Evolutionary conservation across 257 asterid genomes (phyloP), one percentile per base, ranked within the genome.

Genomic region (Paraleonurus japonicus): DNA sequence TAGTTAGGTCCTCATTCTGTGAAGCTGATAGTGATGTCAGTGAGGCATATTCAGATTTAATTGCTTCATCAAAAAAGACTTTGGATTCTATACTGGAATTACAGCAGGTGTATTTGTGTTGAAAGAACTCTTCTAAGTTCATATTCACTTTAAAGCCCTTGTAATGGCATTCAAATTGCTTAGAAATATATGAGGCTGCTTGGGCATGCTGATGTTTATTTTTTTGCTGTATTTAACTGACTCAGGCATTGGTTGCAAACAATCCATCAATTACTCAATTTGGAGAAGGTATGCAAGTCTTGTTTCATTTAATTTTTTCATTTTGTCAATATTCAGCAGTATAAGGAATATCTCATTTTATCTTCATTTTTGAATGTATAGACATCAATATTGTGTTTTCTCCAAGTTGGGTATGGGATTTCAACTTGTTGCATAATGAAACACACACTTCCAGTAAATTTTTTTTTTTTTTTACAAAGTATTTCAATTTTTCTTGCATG

Each of bases 21-120:
- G 81, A 81, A 1, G 63, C 75, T 24, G 86, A 82, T 62, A 73
- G 67, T 57, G 85, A 47, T 20, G 87, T 88, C 57, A 48, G 79
- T 67, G 93, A 89, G 67, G 97, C 96, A 65, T 94, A 90, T 82
- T 85, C 91, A 11, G 89, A 83, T 80, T 80, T 94, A 67, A 60
- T 90, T 67, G 79, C 79, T 54, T 89, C 98, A 43, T 87, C 97
- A 54, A 85, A 82, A 78, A 85, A 89, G 80, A 86, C 95, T 16
- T 85, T 90, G 86, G 87, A 82, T 75, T 86, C 90, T 76, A 82
- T 94, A 63, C 75, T 84, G 61, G 90, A 86, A 70, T 80, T 94
- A 65, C 97, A 94, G 79, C 89, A 90, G 98, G 98, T 94, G 62
- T 48, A 20, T n/a, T 67, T 8, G 17, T 81, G 26, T n/a, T 71